Conservation (phyloP, 106 monocot species). For the Alisma plantagoaquatica region DNA sequence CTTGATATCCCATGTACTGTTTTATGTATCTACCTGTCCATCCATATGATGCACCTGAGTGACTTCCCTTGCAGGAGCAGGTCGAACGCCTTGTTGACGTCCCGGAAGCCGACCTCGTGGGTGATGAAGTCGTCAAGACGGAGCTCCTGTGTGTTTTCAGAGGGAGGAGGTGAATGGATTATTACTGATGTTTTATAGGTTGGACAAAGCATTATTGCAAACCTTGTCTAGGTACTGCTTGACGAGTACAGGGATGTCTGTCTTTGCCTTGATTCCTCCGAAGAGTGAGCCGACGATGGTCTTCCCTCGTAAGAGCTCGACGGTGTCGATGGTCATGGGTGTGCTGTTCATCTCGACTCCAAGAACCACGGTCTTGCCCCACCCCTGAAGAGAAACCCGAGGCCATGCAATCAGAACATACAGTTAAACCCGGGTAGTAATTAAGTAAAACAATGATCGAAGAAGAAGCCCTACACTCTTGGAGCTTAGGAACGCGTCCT, state of each 20-base stretch:
- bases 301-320: slow-evolving; percentile 37
- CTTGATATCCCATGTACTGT: no score
- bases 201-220: no score
- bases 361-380: slow-evolving; percentile 75
- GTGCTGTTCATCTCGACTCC: slow-evolving; percentile 67
- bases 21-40: slow-evolving; percentile 54
- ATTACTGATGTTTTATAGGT: no score
- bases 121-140: slow-evolving; percentile 18
- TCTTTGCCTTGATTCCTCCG: slow-evolving; percentile 78
- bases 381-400: no score
- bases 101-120: slow-evolving; percentile 51
- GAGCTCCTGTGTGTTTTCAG: no score
- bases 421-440: no score
- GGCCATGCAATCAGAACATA: no score
- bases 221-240: slow-evolving; percentile 57
- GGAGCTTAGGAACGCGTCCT: slow-evolving; percentile 56
- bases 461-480: slow-evolving; percentile 28
- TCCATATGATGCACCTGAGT: slow-evolving; percentile 64
- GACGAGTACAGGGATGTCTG: slow-evolving; percentile 51
- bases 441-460: neutral
- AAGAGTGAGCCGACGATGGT: slow-evolving; percentile 48
- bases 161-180: no score
- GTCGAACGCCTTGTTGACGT: slow-evolving; percentile 82
- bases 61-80: slow-evolving; percentile 64
- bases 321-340: slow-evolving; percentile 28